Evolutionary conservation across 257 asterid genomes (phyloP), one percentile per base, ranked within the genome.

Genomic region (Penstemon eatonii): DNA sequence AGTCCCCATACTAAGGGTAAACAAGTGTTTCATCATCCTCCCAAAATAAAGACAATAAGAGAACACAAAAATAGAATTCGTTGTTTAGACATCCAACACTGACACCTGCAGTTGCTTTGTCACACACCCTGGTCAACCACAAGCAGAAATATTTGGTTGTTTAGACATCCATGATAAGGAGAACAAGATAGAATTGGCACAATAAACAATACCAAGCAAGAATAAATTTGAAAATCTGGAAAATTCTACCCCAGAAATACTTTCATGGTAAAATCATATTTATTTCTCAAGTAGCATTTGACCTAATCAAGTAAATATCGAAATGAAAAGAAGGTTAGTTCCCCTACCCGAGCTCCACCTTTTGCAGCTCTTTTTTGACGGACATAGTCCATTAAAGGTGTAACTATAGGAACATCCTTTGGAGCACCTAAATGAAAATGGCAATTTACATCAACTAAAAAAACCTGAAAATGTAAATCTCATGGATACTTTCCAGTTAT

Each of bases 351-450:
- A 67, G 82, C 63, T 78, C 92, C 96, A 83, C 80, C 84, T 86
- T 85, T 89, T 43, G 95, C 97, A 73, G 99, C 96, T 84, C 99
- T 87, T 81, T 83, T 89, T 81, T 91, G 95, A 61, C 99, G 97
- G 68, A 94, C 84, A 78, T 66, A 94, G 71, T 91, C 92, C 98
- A 94, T 94, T 70, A 94, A 80, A 73, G 99, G 96, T 58, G 99
- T 94, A 75, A 94, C 84, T 70, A 89, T 63, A 56, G 85, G 95
- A 83, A 72, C 85, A 69, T 87, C 96, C 90, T 87, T 94, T 43
- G 80, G 75, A 66, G 89, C 84, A 79, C 99, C 99, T 94, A 77
- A 53, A 68, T 65, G 33, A 25, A 74, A 73, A 65, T 18, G 53
- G 37, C 49, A 69, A 71, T 60, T 60, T 25, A 66, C 50, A 65